Base-by-base conservation (phyloP, 176 grass and related monocot species). In the Ensete ventricosum region DNA sequence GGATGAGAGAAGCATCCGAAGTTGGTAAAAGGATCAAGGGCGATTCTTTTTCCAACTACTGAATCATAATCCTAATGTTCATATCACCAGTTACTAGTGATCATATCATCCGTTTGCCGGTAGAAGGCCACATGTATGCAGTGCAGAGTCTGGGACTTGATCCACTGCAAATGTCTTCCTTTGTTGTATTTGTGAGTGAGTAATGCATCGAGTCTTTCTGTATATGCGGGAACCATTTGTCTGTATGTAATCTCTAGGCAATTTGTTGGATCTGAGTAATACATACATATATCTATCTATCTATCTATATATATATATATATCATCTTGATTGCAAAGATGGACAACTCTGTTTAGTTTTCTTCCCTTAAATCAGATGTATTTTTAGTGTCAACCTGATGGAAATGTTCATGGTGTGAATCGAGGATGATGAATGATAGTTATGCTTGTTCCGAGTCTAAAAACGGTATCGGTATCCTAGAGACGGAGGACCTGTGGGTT, bases 111-210 rank as follows among this genome's bases (percentile, higher is more conserved):
- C 10, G 48, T 52, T 20, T 70, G 43, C 51, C 67, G 67, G 67
- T 70, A 70, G 67, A 50, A 70, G 29, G 43, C 67, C 43, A n/a
- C 67, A 50, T 51, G 67, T 70, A 70, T 50, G 48, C 34, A 21
- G 43, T 51, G 67, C 48, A 51, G 50, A 52, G 67, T 50, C 67
- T 50, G 67, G 67, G 67, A 25, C 43, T 52, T 50, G 11, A 70
- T 70, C 67, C 67, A n/a, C 67, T n/a, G 17, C 67, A 50, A 48
- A 69, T 24, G 13, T 21, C 20, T 11, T 67, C 23, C 20, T 29
- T 70, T 50, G 22, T 70, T 70, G 43, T 70, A n/a, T 70, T 70
- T 70, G 34, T 70, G 67, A 70, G 67, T 51, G 67, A 50, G 23
- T 9, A 50, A 70, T 70, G 67, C 49, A 70, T 70, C 10, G 43